Conservation (phyloP, 768 basidiomycete genomes). For the Rhodosporidiobolus sp. region DNA sequence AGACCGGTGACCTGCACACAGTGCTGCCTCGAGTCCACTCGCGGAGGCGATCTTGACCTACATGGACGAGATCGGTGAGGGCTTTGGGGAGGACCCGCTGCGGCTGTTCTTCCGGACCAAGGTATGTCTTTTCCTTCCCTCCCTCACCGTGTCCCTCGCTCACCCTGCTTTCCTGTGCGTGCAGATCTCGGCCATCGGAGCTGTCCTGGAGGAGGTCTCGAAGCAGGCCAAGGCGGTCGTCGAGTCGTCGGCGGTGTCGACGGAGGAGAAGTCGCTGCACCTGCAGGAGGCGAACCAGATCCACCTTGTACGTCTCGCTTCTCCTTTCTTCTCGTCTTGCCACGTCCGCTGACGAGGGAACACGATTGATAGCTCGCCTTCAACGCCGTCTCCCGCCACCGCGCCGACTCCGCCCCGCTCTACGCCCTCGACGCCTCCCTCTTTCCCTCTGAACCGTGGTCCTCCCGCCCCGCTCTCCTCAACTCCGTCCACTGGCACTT, state of each 20-base stretch:
- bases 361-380: constrained; percentile 60
- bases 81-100: constrained; percentile 68
- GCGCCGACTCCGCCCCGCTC: constrained; percentile 65
- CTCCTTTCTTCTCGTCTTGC: not conserved
- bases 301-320: constrained; percentile 58
- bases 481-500: constrained; percentile 72
- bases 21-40: constrained; percentile 55
- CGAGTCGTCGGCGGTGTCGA: constrained; percentile 51
- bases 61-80: constrained; percentile 61
- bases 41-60: constrained; percentile 64
- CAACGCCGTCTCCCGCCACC: constrained; percentile 69
- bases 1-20: not conserved
- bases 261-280: constrained; percentile 52
- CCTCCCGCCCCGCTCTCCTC: constrained; percentile 65
- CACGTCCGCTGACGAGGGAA: no score
- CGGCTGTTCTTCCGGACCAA: constrained; percentile 76
- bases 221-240: constrained; percentile 54
- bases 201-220: constrained; percentile 62
- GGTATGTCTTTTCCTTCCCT: constrained; percentile 41
- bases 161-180: not conserved
- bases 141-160: not conserved
- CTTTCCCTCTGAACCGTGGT: constrained; percentile 65
- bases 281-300: constrained; percentile 68
- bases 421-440: constrained; percentile 76
- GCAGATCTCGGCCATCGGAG: constrained; percentile 63